Evolutionary conservation across 768 basidiomycete genomes (phyloP).

Genomic region (Suillus hirtellus): DNA sequence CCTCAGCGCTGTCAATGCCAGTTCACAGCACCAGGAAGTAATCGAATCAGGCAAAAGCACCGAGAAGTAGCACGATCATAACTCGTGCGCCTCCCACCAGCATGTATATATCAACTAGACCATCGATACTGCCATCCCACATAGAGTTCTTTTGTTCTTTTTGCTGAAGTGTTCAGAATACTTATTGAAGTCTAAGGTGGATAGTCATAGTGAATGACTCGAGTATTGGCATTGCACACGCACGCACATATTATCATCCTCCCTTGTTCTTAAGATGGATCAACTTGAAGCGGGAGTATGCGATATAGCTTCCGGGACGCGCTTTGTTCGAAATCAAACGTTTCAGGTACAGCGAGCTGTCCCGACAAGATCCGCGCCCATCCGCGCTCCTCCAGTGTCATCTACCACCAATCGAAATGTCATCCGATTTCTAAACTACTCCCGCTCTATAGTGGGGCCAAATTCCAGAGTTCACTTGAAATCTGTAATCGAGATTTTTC

Average conservation of each 20-base stretch:
- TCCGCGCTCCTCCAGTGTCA: not conserved
- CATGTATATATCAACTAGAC: constrained; percentile 2
- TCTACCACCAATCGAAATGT: not conserved
- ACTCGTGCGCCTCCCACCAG: constrained; percentile 1
- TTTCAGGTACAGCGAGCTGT: constrained; percentile 1
- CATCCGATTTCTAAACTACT: not conserved
- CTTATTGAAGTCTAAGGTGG: not conserved
- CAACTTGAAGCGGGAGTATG: not conserved
- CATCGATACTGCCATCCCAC: not conserved
- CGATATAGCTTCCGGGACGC: not conserved
- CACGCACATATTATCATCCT: not conserved
- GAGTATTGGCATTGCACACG: not conserved
- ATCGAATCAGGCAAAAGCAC: not conserved
- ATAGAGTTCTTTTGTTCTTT: not conserved
- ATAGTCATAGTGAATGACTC: not conserved
- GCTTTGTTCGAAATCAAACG: not conserved
- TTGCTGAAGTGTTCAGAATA: not conserved
- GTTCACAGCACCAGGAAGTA: constrained; percentile 9
- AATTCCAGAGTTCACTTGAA: not conserved
- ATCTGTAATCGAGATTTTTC: not conserved
- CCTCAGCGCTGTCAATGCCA: constrained; percentile 57
- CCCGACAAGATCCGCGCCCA: not conserved
- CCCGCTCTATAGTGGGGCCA: not conserved
- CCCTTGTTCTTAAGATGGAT: not conserved
- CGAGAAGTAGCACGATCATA: constrained; percentile 7